A percentile compares a stretch with the other conserved stretches of the same genome.
phyloP scores from a whole-genome alignment of 2,329 filamentous ascomycete genomes.

The Mycogone perniciosa region DNA sequence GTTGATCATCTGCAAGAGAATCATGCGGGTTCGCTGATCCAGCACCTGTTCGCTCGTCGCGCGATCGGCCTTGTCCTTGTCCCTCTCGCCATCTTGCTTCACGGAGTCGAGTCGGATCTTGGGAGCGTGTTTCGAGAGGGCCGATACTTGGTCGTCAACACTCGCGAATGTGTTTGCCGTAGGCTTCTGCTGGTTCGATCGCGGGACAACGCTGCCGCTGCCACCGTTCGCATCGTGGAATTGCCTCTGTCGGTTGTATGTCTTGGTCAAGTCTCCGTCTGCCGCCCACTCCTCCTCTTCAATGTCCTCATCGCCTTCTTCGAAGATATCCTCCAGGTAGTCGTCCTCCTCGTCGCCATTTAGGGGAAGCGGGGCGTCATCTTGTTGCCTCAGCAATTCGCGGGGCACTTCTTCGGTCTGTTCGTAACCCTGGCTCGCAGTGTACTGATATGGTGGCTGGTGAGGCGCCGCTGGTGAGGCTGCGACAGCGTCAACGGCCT shows the following conservation, averaged over 20 bases:
- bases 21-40: constrained; percentile 90
- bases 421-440: constrained; percentile 38
- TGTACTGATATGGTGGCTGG: constrained; percentile 40
- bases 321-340: constrained; percentile 37
- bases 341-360: constrained; percentile 32
- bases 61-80: constrained; percentile 85
- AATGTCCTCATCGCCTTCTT: constrained; percentile 33
- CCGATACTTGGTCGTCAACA: constrained; percentile 81
- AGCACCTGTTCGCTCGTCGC: constrained; percentile 93
- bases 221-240: constrained; percentile 41
- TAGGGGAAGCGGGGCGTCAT: constrained; percentile 23
- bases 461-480: constrained; percentile 36
- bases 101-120: constrained; percentile 75
- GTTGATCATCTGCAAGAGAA: constrained; percentile 93
- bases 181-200: constrained; percentile 72
- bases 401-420: constrained; percentile 29
- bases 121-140: constrained; percentile 75
- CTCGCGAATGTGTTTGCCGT: constrained; percentile 71
- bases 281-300: constrained; percentile 58
- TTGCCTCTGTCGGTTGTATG: constrained; percentile 78
- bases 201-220: constrained; percentile 47
- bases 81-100: constrained; percentile 45
- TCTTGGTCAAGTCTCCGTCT: constrained; percentile 69
- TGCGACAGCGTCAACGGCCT: constrained; percentile 7
- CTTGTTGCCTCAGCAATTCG: constrained; percentile 20